A percentile compares a stretch with the other conserved stretches of the same genome.
Evolutionary conservation across 805 yeast genomes (phyloP).

Genomic region (Hanseniaspora lachancei): DNA sequence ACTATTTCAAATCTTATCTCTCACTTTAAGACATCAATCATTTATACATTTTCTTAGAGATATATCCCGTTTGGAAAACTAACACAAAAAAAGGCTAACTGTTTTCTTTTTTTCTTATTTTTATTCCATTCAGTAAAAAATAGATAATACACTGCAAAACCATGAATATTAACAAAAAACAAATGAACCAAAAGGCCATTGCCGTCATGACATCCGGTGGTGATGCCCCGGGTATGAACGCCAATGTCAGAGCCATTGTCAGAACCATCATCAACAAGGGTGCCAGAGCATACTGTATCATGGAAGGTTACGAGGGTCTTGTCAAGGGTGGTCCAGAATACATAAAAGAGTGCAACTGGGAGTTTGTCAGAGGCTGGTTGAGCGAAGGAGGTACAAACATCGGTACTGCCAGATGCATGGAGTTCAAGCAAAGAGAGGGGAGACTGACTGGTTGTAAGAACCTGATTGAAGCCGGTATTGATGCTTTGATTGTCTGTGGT

Average conservation of each 20-base stretch:
- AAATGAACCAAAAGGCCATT: slow-evolving; percentile 33
- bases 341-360: slow-evolving; percentile 56
- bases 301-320: slow-evolving; percentile 65
- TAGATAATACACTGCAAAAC: not conserved
- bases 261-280: slow-evolving; percentile 53
- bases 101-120: too few species aligned
- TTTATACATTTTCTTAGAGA: too few species aligned
- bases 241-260: slow-evolving; percentile 61
- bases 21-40: too few species aligned
- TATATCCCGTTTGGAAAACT: too few species aligned
- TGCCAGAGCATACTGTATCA: slow-evolving; percentile 53
- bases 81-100: too few species aligned
- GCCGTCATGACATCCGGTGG: slow-evolving; percentile 77
- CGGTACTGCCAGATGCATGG: slow-evolving; percentile 65
- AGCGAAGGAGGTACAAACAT: slow-evolving; percentile 64
- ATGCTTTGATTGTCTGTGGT: slow-evolving; percentile 68
- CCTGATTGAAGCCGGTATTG: slow-evolving; percentile 58
- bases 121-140: too few species aligned
- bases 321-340: slow-evolving; percentile 46
- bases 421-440: slow-evolving; percentile 54
- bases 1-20: too few species aligned
- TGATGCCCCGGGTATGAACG: slow-evolving; percentile 73
- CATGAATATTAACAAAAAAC: not conserved
- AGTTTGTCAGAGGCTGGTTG: slow-evolving; percentile 58
- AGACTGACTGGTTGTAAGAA: slow-evolving; percentile 51